Percentiles rank a stretch among this genome's conserved stretches.
Conservation (phyloP, 352 stramenopile genomes). For the Phytophthora capsici region DNA sequence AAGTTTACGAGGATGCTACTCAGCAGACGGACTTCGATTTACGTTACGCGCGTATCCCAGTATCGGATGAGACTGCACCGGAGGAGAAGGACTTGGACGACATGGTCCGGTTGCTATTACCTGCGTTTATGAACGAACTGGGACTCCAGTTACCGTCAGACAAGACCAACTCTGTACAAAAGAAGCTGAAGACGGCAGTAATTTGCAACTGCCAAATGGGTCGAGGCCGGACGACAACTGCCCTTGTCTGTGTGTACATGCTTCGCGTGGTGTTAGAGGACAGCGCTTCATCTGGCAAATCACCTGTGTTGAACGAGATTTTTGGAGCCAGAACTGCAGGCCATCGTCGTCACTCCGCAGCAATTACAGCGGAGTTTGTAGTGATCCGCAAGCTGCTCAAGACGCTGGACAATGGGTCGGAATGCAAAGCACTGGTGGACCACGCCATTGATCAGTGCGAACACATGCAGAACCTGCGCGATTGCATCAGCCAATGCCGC, state of each 20-base stretch:
- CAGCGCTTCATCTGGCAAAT: constrained; percentile 11
- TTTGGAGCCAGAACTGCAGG: constrained; percentile 18
- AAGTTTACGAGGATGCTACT: constrained; percentile 73
- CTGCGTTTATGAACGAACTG: constrained; percentile 71
- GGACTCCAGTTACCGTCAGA: constrained; percentile 35
- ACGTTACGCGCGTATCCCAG: constrained; percentile 82
- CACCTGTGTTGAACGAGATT: constrained; percentile 36
- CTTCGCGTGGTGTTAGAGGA: constrained; percentile 78
- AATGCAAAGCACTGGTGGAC: constrained; percentile 73
- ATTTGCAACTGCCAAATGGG: constrained; percentile 94
- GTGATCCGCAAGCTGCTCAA: constrained; percentile 77
- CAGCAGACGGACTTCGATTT: constrained; percentile 63
- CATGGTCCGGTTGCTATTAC: constrained; percentile 76
- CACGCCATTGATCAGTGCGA: constrained; percentile 81
- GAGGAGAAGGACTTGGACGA: constrained; percentile 92
- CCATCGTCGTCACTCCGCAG: constrained; percentile 60
- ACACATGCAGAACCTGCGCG: constrained; percentile 86
- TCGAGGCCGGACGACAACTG: constrained; percentile 85
- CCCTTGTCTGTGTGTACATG: constrained; percentile 90
- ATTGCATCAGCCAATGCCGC: constrained; percentile 83
- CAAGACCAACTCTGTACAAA: constrained; percentile 1
- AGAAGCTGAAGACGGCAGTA: constrained; percentile 63
- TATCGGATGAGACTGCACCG: constrained; percentile 91
- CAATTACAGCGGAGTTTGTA: constrained; percentile 64
- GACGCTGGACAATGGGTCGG: constrained; percentile 73